Evolutionary conservation across 2,329 filamentous ascomycete species (phyloP), one percentile per base, ranked within the genome.

Genomic region (Magnaporthiopsis incrustans): DNA sequence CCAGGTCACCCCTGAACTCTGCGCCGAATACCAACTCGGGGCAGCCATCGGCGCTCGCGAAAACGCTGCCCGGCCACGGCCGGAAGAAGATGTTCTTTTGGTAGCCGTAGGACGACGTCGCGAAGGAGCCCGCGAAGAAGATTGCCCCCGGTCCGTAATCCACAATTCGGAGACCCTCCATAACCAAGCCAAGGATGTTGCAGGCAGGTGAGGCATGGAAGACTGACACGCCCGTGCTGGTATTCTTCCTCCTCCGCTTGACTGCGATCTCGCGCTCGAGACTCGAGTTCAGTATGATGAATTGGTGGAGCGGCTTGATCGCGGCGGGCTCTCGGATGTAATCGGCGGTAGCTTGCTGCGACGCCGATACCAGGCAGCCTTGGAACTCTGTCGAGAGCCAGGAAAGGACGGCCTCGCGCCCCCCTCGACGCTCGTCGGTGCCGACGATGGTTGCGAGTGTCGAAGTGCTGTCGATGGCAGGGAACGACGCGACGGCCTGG

Each of bases 351-450:
- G 60, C 60, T 11, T 10, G 26, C 8, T 6, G 6, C 8, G 26
- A 61, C 14, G 44, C 38, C 38, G 44, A 61, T 7, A 33, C 60
- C 4, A 61, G 60, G 15, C 60, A 61, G 10, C 60, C 60, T 26
- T 50, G 32, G 38, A 61, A 61, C 4, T 27, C 44, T 14, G 53
- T 53, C 2, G 60, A 56, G 8, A 61, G 35, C 59, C 59, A 61
- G 8, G 27, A 50, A 25, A 61, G 59, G 12, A 44, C 15, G 25
- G 4, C 25, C n/a, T 27, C 12, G 18, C 59, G 59, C 12, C 27
- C 18, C n/a, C 27, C 25, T 7, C 25, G 25, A 18, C 25, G 10
- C 7, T 3, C 5, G 44, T 5, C 33, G 10, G n/a, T 25, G 33
- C n/a, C 35, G 33, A 53, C 14, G 15, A 61, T 26, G 14, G 11